phyloP scores from a whole-genome alignment of 352 stramenopile genomes.

The Thalassiosira hispida region DNA sequence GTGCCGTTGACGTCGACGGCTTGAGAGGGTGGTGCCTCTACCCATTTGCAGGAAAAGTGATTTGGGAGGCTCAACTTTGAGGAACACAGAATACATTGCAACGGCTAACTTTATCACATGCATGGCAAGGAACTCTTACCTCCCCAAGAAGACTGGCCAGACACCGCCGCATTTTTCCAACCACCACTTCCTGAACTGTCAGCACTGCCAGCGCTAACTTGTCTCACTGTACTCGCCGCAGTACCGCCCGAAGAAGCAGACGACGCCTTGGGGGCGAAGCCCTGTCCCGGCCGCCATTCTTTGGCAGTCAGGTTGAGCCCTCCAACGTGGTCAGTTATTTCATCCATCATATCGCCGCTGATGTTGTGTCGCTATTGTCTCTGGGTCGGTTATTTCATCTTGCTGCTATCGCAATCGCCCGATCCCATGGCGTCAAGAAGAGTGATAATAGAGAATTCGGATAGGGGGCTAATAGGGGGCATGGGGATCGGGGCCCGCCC shows the following conservation, averaged over 20 bases:
- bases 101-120: background rate
- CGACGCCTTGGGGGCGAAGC: constrained; percentile 23
- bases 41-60: background rate
- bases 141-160: constrained; percentile 26
- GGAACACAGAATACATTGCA: background rate
- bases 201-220: constrained; percentile 18
- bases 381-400: background rate
- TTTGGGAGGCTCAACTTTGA: background rate
- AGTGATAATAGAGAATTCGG: no score
- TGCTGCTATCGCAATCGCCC: no score
- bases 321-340: constrained; percentile 43
- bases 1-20: constrained; percentile 49
- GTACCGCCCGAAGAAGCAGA: background rate
- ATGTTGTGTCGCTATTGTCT: background rate
- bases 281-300: constrained; percentile 53
- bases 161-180: constrained; percentile 1
- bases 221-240: constrained; percentile 2
- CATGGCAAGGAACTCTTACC: constrained; percentile 15
- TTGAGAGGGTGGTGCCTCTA: constrained; percentile 23
- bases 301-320: constrained; percentile 47
- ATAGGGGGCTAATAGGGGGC: no score
- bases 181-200: constrained; percentile 7
- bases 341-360: no score
- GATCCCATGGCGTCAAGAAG: no score
- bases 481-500: no score